phyloP scores from a whole-genome alignment of 1,284 basidiomycete species.

The Hemileia vastatrix region DNA sequence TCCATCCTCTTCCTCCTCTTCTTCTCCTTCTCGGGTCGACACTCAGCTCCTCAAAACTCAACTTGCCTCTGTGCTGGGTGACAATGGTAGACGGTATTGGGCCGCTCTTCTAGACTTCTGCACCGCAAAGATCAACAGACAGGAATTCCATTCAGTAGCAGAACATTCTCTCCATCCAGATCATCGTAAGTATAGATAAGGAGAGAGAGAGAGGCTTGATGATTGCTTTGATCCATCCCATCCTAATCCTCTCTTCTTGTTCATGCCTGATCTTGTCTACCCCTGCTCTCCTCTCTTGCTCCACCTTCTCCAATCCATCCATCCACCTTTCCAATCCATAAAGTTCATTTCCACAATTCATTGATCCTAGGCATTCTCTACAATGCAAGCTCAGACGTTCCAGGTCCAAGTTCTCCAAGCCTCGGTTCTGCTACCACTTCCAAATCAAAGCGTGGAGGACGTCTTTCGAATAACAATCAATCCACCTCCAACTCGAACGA shows the following conservation, averaged over 20 bases:
- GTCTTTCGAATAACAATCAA: neutral
- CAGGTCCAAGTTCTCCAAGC: slow-evolving; percentile 28
- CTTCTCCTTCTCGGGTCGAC: slow-evolving; percentile 27
- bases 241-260: neutral
- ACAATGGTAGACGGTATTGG: slow-evolving; percentile 46
- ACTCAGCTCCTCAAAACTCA: slow-evolving; percentile 37
- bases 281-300: neutral
- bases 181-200: slow-evolving; percentile 29
- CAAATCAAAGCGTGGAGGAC: neutral
- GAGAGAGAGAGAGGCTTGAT: slow-evolving; percentile 6
- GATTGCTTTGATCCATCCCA: slow-evolving; percentile 5
- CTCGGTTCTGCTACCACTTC: slow-evolving; percentile 33
- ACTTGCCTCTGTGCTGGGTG: slow-evolving; percentile 37
- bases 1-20: neutral
- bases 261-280: neutral
- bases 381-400: slow-evolving; percentile 40
- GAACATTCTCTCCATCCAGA: slow-evolving; percentile 33
- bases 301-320: neutral
- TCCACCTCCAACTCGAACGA: slow-evolving; percentile 20
- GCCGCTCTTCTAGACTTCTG: slow-evolving; percentile 42
- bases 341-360: slow-evolving; percentile 46
- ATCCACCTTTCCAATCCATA: too few relatives aligned
- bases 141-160: slow-evolving; percentile 43
- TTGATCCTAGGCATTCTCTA: slow-evolving; percentile 46
- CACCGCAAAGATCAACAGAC: slow-evolving; percentile 42